phyloP scores from a whole-genome alignment of 179 eudicot genomes.

The Pouteria campechiana region DNA sequence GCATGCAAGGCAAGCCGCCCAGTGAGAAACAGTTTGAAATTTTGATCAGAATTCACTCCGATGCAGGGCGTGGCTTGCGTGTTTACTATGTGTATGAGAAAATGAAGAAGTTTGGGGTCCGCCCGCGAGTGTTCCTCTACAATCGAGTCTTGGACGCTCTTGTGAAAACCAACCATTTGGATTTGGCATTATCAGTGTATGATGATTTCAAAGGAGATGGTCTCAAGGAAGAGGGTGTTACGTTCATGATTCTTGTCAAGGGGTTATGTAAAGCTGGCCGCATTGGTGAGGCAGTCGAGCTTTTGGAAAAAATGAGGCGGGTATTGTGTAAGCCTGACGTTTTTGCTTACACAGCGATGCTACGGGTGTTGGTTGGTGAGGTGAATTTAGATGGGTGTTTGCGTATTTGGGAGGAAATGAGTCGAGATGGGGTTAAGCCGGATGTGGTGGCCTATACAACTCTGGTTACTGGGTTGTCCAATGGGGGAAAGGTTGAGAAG shows the following conservation, averaged over 20 bases:
- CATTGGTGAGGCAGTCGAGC: conserved; percentile 45
- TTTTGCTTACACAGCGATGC: conserved; percentile 89
- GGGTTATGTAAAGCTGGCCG: conserved; percentile 72
- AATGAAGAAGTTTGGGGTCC: conserved; percentile 84
- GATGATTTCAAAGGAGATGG: conserved; percentile 68
- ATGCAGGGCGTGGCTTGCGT: conserved; percentile 75
- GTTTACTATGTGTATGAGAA: conserved; percentile 84
- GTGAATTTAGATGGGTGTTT: conserved; percentile 76
- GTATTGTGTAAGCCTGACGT: conserved; percentile 77
- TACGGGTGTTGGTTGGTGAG: conserved; percentile 50
- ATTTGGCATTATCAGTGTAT: conserved; percentile 80
- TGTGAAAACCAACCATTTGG: conserved; percentile 65
- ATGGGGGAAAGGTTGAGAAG: conserved; percentile 43
- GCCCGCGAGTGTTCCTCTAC: conserved; percentile 68
- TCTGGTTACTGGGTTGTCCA: conserved; percentile 57
- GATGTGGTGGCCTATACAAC: conserved; percentile 90
- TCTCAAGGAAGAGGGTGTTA: conserved; percentile 67
- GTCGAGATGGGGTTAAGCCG: conserved; percentile 51
- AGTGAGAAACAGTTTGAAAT: conserved; percentile 94
- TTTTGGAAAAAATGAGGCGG: conserved; percentile 58
- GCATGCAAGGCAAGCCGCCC: conserved; percentile 80
- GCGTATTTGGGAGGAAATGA: conserved; percentile 89
- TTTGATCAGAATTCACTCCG: conserved; percentile 85
- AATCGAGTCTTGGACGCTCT: conserved; percentile 81
- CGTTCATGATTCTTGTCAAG: conserved; percentile 81